These are phyloP conservation scores for Apiotrichum brassicae DNA, from an alignment of 1,284 basidiomycete genomes.

Conservation along the genomic window DNA sequence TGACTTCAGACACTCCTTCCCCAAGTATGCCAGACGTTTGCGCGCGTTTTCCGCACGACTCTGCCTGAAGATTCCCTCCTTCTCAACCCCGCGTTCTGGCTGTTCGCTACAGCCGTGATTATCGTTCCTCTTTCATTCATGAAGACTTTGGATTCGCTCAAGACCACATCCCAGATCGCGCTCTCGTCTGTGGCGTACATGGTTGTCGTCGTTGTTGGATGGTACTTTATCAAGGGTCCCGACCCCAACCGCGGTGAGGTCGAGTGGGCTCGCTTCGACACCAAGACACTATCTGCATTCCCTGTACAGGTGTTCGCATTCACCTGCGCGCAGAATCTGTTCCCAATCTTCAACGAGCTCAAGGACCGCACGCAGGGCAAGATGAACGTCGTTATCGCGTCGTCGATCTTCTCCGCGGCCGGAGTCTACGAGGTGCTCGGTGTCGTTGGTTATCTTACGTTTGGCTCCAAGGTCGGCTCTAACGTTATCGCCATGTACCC, in stretches of 20 bases:
- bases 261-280: slow-evolving; percentile 35
- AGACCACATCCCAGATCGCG: slow-evolving; percentile 48
- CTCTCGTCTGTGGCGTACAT: slow-evolving; percentile 53
- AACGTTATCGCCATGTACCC: slow-evolving; percentile 81
- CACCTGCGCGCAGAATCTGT: slow-evolving; percentile 84
- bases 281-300: slow-evolving; percentile 58
- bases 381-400: slow-evolving; percentile 80
- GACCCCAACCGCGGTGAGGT: slow-evolving; percentile 38
- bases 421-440: slow-evolving; percentile 61
- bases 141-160: slow-evolving; percentile 62
- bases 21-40: slow-evolving; percentile 78
- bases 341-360: slow-evolving; percentile 92
- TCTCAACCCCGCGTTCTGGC: slow-evolving; percentile 74
- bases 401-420: slow-evolving; percentile 74
- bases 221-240: slow-evolving; percentile 44
- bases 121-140: slow-evolving; percentile 85
- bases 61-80: slow-evolving; percentile 55
- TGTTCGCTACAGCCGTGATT: slow-evolving; percentile 71
- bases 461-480: slow-evolving; percentile 79
- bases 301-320: slow-evolving; percentile 94
- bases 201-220: slow-evolving; percentile 57
- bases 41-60: slow-evolving; percentile 59
- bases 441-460: slow-evolving; percentile 77
- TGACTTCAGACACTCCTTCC: slow-evolving; percentile 63
- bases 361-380: slow-evolving; percentile 68